These are phyloP conservation scores for Pterocarpus macrocarpus DNA, from an alignment of 306 rosid genomes.

Conservation along the genomic window DNA sequence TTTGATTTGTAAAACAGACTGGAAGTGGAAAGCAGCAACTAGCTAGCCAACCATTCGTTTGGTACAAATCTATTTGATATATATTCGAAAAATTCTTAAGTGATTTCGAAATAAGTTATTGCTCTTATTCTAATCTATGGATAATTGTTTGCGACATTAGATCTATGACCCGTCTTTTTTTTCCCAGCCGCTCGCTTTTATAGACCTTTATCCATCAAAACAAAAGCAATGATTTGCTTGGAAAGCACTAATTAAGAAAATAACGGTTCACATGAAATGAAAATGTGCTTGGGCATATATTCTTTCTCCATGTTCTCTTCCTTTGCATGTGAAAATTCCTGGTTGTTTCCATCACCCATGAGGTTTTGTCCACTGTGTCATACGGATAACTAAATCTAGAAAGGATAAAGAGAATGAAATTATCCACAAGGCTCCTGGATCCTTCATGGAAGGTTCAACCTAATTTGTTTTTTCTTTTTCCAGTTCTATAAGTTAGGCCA, in stretches of 20 bases:
- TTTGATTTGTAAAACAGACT: neutral
- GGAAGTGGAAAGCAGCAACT: neutral
- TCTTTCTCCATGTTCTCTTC: neutral
- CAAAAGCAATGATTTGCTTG: too few relatives aligned
- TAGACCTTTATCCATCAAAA: too few relatives aligned
- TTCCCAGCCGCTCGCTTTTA: too few relatives aligned
- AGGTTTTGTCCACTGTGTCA: neutral
- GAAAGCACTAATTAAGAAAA: too few relatives aligned
- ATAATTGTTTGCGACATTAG: too few relatives aligned
- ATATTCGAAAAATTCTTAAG: too few relatives aligned
- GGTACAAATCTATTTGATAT: too few relatives aligned
- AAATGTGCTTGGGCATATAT: neutral
- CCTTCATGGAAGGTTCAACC: conserved; percentile 29
- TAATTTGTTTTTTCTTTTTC: neutral
- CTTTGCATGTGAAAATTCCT: neutral
- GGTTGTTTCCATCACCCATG: neutral
- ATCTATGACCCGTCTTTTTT: too few relatives aligned
- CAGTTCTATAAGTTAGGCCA: conserved; percentile 5
- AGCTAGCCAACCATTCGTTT: neutral
- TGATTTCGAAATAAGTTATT: too few relatives aligned
- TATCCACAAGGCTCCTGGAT: conserved; percentile 12
- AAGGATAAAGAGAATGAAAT: neutral
- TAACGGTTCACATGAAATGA: neutral
- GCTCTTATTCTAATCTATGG: too few relatives aligned
- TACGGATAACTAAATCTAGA: neutral